phyloP scores from a whole-genome alignment of 768 basidiomycete genomes.

The Cystoderma amianthinum region DNA sequence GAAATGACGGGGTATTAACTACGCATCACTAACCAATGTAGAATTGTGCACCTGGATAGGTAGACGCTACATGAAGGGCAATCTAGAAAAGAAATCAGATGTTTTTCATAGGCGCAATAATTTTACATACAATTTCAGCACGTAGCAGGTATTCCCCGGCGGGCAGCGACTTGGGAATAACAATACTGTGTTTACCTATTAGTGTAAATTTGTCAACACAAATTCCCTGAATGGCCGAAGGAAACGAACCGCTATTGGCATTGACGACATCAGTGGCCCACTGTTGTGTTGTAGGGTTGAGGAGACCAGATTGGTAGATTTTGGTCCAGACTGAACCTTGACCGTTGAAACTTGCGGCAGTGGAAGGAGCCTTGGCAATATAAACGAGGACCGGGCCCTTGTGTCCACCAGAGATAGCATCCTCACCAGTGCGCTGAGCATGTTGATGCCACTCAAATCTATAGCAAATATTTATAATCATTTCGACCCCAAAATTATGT shows the following conservation, averaged over 20 bases:
- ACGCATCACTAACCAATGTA: slow-evolving; percentile 40
- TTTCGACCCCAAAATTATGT: not conserved
- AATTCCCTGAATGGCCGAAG: not conserved
- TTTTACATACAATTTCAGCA: slow-evolving; percentile 35
- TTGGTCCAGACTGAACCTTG: slow-evolving; percentile 48
- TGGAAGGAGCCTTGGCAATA: slow-evolving; percentile 41
- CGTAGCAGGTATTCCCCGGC: slow-evolving; percentile 45
- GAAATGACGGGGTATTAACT: not conserved
- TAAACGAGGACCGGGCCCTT: slow-evolving; percentile 45
- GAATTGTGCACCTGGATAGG: slow-evolving; percentile 45
- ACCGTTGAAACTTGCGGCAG: slow-evolving; percentile 37
- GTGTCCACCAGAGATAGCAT: slow-evolving; percentile 42
- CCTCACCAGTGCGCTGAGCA: slow-evolving; percentile 44
- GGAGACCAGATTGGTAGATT: slow-evolving; percentile 41
- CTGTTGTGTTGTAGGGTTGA: slow-evolving; percentile 25
- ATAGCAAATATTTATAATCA: not conserved
- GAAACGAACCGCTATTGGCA: slow-evolving; percentile 26
- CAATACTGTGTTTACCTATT: slow-evolving; percentile 34
- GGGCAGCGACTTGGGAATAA: slow-evolving; percentile 37
- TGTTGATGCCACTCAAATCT: slow-evolving; percentile 55
- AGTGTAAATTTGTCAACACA: not conserved
- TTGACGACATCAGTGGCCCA: slow-evolving; percentile 50
- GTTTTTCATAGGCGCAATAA: not conserved
- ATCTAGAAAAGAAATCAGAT: slow-evolving; percentile 25
- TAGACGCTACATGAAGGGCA: slow-evolving; percentile 28